These are phyloP conservation scores for Gamsiella multidivaricata DNA, from an alignment of 192 early-diverging fungal species.

Conservation along the genomic window DNA sequence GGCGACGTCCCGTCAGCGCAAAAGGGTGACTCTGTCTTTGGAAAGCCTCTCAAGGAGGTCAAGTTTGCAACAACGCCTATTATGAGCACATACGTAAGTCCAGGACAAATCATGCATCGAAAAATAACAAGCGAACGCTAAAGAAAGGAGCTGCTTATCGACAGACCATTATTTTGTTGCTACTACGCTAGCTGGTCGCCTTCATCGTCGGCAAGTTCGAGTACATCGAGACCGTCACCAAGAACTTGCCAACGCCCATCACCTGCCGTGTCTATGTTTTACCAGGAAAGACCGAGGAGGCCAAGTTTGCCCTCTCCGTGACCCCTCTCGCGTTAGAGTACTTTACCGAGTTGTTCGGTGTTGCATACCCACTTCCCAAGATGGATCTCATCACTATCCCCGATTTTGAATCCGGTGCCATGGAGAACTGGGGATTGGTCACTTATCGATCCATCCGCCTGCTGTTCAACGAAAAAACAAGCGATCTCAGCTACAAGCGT, in stretches of 20 bases:
- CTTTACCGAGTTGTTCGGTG: conserved; percentile 88
- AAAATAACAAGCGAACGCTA: background rate
- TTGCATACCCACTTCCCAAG: conserved; percentile 94
- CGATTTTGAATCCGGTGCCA: conserved; percentile 88
- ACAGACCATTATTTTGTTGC: background rate
- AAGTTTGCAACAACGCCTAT: conserved; percentile 90
- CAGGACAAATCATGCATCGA: background rate
- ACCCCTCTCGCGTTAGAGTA: conserved; percentile 82
- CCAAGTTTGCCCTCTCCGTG: conserved; percentile 85
- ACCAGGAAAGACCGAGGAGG: conserved; percentile 81
- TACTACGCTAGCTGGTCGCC: conserved; percentile 71
- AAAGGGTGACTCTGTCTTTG: conserved; percentile 31
- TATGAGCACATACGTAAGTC: conserved; percentile 93
- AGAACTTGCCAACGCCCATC: conserved; percentile 78
- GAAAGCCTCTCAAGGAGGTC: conserved; percentile 76
- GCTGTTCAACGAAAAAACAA: conserved; percentile 85
- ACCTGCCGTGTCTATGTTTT: conserved; percentile 88
- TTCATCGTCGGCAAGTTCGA: conserved; percentile 94
- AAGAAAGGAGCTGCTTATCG: background rate
- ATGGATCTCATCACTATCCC: conserved; percentile 91
- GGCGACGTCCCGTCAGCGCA: conserved; percentile 41
- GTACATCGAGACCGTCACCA: conserved; percentile 85
- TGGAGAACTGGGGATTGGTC: conserved; percentile 99
- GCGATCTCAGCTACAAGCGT: conserved; percentile 81
- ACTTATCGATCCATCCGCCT: conserved; percentile 89